A percentile compares a stretch with the other conserved stretches of the same genome.
Evolutionary conservation across 2,329 filamentous ascomycete species (phyloP).

Genomic region (Phialemoniopsis sp.): DNA sequence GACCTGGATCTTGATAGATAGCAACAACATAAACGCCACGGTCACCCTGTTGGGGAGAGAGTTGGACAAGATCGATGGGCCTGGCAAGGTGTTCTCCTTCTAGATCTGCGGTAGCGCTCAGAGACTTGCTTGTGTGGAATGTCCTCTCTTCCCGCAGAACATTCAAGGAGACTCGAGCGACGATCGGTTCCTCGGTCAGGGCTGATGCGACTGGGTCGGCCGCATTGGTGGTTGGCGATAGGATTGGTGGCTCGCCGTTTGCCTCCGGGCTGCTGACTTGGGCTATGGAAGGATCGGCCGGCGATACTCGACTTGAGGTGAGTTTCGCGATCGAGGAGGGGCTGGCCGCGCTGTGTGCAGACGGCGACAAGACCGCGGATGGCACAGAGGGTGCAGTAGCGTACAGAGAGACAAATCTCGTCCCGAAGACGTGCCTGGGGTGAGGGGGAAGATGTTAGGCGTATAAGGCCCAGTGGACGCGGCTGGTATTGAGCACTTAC

Average conservation of each 20-base stretch:
- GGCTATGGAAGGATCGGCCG: slow-evolving; percentile 25
- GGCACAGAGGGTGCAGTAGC: slow-evolving; percentile 42
- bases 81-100: slow-evolving; percentile 72
- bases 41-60: slow-evolving; percentile 66
- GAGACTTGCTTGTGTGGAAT: slow-evolving; percentile 74
- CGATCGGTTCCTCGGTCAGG: slow-evolving; percentile 60
- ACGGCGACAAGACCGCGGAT: slow-evolving; percentile 13
- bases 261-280: slow-evolving; percentile 30
- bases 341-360: slow-evolving; percentile 33
- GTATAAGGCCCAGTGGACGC: background rate
- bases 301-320: slow-evolving; percentile 36
- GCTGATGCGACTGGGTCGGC: slow-evolving; percentile 41
- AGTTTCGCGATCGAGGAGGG: slow-evolving; percentile 37
- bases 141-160: slow-evolving; percentile 80
- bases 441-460: slow-evolving; percentile 10
- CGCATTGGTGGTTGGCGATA: slow-evolving; percentile 24
- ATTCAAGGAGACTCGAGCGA: slow-evolving; percentile 81
- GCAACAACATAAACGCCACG: slow-evolving; percentile 69
- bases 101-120: slow-evolving; percentile 69
- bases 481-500: slow-evolving; percentile 33
- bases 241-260: slow-evolving; percentile 29
- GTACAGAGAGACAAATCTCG: slow-evolving; percentile 49
- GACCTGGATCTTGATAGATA: slow-evolving; percentile 75
- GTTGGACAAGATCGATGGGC: slow-evolving; percentile 73
- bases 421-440: slow-evolving; percentile 65